phyloP scores from a whole-genome alignment of 805 yeast species.

The Ogataea degrootiae region DNA sequence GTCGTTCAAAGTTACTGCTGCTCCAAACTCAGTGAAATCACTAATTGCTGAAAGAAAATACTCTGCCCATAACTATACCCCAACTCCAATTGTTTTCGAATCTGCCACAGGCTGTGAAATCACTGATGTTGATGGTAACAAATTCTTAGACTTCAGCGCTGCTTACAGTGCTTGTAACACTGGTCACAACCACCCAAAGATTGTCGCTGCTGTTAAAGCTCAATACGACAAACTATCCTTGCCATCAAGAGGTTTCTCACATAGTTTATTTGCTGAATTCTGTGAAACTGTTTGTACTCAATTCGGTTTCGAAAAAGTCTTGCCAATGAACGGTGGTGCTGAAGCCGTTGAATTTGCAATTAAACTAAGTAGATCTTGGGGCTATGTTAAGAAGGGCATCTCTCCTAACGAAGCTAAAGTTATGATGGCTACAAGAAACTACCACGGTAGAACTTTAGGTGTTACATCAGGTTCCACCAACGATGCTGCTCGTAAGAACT shows the following conservation, averaged over 20 bases:
- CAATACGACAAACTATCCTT: conserved; percentile 30
- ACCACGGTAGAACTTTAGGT: conserved; percentile 37
- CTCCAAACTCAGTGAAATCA: conserved; percentile 16
- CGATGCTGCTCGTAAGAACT: conserved; percentile 31
- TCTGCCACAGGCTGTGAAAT: conserved; percentile 19
- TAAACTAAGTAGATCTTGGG: conserved; percentile 33
- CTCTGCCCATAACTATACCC: conserved; percentile 28
- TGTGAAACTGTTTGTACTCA: conserved; percentile 25
- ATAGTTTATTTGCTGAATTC: conserved; percentile 20
- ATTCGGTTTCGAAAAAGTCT: conserved; percentile 25
- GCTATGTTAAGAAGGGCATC: conserved; percentile 27
- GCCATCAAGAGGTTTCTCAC: conserved; percentile 26
- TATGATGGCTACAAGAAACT: conserved; percentile 31
- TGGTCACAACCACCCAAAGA: conserved; percentile 26
- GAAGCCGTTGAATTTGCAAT: conserved; percentile 35
- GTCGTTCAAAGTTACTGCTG: conserved; percentile 11
- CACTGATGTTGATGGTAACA: conserved; percentile 24
- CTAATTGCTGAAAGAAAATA: conserved; percentile 16
- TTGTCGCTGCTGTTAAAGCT: conserved; percentile 26
- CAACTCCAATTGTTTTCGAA: conserved; percentile 24
- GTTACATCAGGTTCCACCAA: conserved; percentile 35
- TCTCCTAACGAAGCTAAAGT: conserved; percentile 24
- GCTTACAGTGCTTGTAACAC: conserved; percentile 27
- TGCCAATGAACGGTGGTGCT: conserved; percentile 32
- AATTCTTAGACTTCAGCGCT: conserved; percentile 24